Conservation (phyloP, 2,329 filamentous ascomycete genomes). For the Fusarium ramigenum region DNA sequence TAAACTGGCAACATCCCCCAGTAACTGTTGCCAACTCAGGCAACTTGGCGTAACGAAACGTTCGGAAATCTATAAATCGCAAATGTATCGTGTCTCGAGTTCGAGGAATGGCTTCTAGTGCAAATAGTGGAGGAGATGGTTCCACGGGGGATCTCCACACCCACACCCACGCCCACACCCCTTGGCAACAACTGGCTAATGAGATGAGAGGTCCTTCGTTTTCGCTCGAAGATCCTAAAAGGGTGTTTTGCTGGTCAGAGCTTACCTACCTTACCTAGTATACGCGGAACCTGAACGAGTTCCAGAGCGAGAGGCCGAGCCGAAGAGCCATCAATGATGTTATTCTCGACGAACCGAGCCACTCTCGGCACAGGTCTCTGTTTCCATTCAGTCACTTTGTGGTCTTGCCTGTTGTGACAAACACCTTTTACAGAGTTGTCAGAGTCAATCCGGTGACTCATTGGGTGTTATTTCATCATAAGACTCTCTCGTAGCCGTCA, state of each 20-base stretch:
- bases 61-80: not conserved
- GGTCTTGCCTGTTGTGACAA: not conserved
- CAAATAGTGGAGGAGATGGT: slow-evolving; percentile 1
- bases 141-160: slow-evolving; percentile 22
- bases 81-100: slow-evolving; percentile 8
- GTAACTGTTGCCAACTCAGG: not conserved
- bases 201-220: slow-evolving; percentile 17
- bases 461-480: not conserved
- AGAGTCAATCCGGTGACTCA: not conserved
- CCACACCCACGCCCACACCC: not conserved
- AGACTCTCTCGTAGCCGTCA: slow-evolving; percentile 18
- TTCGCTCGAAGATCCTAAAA: not conserved
- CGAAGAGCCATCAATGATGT: slow-evolving; percentile 22
- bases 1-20: not conserved
- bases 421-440: not conserved
- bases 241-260: slow-evolving; percentile 7
- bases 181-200: slow-evolving; percentile 18
- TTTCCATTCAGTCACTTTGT: not conserved
- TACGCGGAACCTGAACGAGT: slow-evolving; percentile 19
- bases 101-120: not conserved
- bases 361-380: not conserved
- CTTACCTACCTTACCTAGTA: slow-evolving; percentile 2
- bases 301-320: slow-evolving; percentile 22
- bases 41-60: slow-evolving; percentile 2
- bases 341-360: slow-evolving; percentile 17